These are phyloP conservation scores for Ophiostoma quercus DNA, from an alignment of 2,329 filamentous ascomycete species.

Conservation along the genomic window DNA sequence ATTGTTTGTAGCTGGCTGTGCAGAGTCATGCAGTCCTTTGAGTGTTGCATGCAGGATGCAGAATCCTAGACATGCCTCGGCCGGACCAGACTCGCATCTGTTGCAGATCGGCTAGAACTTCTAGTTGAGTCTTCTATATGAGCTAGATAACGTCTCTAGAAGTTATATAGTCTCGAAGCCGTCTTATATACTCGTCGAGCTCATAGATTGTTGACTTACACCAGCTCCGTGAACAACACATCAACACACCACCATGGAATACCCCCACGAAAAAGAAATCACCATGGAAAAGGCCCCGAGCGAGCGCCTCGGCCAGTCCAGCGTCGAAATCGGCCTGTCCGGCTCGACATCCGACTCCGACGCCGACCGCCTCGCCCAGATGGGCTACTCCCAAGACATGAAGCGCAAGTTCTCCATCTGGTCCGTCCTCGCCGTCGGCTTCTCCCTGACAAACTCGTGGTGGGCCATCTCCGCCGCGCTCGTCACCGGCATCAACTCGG, in stretches of 20 bases:
- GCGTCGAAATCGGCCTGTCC: not conserved
- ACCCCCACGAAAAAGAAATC: not conserved
- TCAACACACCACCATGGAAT: not conserved
- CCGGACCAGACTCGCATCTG: not conserved
- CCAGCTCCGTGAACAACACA: not conserved
- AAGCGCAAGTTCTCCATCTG: constrained; percentile 22
- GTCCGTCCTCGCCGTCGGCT: constrained; percentile 22
- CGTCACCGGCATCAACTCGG: constrained; percentile 41
- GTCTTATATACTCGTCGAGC: not conserved
- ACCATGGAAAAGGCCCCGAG: not conserved
- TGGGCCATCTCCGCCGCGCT: constrained; percentile 26
- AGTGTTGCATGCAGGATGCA: too few species aligned
- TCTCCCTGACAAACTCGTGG: constrained; percentile 24
- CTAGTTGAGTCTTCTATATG: too few species aligned
- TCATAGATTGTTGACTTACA: not conserved
- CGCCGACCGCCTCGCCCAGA: constrained; percentile 18
- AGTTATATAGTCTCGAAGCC: not conserved
- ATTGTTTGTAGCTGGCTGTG: not conserved
- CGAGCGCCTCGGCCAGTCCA: not conserved
- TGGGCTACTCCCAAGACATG: constrained; percentile 25
- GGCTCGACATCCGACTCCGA: not conserved
- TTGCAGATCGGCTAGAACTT: constrained; percentile 1
- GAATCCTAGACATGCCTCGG: not conserved
- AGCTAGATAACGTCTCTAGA: not conserved
- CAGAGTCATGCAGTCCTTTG: too few species aligned